A percentile compares a stretch with the other conserved stretches of the same genome.
These are phyloP conservation scores for Neurospora sp. DNA, from an alignment of 495 filamentous ascomycete genomes.

Conservation along the genomic window DNA sequence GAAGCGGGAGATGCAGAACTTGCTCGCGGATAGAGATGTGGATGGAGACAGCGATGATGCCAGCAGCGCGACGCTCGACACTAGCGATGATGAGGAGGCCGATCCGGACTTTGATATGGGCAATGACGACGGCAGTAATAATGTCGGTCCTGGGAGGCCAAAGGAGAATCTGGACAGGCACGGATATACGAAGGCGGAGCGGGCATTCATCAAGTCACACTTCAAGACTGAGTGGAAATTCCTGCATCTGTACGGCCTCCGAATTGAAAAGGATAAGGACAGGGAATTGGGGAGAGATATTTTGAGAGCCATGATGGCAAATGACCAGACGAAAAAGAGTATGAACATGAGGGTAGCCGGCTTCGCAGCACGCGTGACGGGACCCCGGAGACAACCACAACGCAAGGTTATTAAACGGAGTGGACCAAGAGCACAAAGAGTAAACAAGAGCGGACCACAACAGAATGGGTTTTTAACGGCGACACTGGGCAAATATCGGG, in stretches of 20 bases:
- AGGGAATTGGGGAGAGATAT: neutral
- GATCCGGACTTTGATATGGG: neutral
- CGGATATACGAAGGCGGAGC: neutral
- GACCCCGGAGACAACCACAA: neutral
- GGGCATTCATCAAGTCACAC: neutral
- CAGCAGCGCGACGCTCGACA: neutral
- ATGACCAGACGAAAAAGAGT: neutral
- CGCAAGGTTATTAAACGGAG: neutral
- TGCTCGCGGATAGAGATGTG: neutral
- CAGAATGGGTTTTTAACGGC: neutral
- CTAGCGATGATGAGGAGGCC: neutral
- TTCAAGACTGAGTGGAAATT: neutral
- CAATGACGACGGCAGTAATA: neutral
- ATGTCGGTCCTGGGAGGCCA: neutral
- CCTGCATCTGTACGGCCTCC: neutral
- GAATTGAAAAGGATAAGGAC: neutral
- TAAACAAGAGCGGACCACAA: neutral
- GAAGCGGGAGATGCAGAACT: neutral
- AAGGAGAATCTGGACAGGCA: neutral
- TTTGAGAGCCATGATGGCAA: neutral
- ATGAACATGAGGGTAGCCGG: too few species aligned
- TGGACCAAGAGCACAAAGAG: neutral
- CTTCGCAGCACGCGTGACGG: neutral
- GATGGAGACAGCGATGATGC: neutral
- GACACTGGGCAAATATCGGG: neutral